phyloP scores from a whole-genome alignment of 768 basidiomycete genomes.

The Lentinula sp. region DNA sequence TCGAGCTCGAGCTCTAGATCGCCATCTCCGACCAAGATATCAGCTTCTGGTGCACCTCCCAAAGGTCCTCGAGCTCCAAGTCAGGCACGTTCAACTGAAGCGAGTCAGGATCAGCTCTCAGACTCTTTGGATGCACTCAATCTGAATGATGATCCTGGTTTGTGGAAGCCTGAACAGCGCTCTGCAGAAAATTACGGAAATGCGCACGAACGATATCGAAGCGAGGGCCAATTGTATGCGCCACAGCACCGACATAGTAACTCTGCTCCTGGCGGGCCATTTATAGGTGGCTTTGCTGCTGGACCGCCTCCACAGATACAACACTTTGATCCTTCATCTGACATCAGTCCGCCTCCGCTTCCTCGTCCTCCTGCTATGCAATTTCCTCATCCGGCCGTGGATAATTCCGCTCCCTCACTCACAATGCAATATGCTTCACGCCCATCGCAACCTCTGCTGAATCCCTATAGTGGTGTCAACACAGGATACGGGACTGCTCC shows the following conservation, averaged over 20 bases:
- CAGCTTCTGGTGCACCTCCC: constrained; percentile 2
- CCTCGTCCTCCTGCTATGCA: constrained; percentile 20
- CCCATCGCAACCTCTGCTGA: constrained; percentile 28
- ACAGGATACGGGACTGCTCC: constrained; percentile 11
- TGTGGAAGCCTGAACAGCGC: neutral
- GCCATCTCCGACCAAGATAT: neutral
- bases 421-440: constrained; percentile 29
- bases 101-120: constrained; percentile 14
- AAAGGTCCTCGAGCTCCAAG: neutral
- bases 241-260: neutral
- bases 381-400: constrained; percentile 19
- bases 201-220: neutral
- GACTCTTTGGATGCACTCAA: constrained; percentile 25
- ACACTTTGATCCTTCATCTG: neutral
- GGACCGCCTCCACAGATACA: neutral
- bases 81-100: neutral
- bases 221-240: neutral
- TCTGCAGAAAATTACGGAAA: neutral
- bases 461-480: constrained; percentile 10
- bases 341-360: constrained; percentile 8
- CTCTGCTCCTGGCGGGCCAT: constrained; percentile 14
- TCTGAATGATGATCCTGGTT: constrained; percentile 16
- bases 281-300: constrained; percentile 46
- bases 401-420: constrained; percentile 18
- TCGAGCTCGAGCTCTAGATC: neutral